Evolutionary conservation across 805 yeast genomes (phyloP).

Genomic region (Cyberlindnera petersonii): DNA sequence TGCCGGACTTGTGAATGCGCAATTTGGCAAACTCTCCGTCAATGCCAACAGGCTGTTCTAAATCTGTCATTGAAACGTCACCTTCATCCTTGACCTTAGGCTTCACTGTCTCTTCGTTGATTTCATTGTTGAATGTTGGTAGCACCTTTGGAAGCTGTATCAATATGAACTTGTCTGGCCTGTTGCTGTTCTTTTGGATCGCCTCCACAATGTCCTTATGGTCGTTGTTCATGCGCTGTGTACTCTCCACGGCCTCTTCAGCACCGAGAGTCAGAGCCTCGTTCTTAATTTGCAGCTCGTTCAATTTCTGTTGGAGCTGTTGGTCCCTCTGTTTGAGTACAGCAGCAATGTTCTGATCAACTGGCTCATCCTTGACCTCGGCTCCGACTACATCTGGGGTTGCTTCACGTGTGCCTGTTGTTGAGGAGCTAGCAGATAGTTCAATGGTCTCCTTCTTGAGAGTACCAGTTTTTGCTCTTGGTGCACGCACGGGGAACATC

Average conservation of each 20-base stretch:
- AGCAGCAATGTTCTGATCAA: slow-evolving; percentile 16
- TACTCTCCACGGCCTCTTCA: slow-evolving; percentile 36
- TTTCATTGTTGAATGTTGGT: slow-evolving; percentile 31
- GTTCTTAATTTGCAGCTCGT: slow-evolving; percentile 25
- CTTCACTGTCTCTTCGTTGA: slow-evolving; percentile 9
- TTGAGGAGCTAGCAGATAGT: not conserved
- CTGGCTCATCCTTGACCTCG: slow-evolving; percentile 23
- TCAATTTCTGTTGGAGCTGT: slow-evolving; percentile 28
- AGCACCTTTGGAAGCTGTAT: slow-evolving; percentile 37
- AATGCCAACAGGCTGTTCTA: slow-evolving; percentile 8
- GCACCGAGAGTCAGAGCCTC: slow-evolving; percentile 30
- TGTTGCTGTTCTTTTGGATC: slow-evolving; percentile 27
- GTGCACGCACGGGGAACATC: slow-evolving; percentile 69
- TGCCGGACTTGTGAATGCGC: slow-evolving; percentile 81
- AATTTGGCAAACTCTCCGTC: slow-evolving; percentile 70
- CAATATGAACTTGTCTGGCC: slow-evolving; percentile 32
- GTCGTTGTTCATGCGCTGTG: slow-evolving; percentile 34
- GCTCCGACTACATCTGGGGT: slow-evolving; percentile 17
- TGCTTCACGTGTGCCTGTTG: slow-evolving; percentile 26
- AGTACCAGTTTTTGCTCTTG: slow-evolving; percentile 49
- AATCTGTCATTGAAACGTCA: slow-evolving; percentile 5
- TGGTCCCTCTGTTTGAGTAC: slow-evolving; percentile 24
- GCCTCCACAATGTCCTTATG: slow-evolving; percentile 34
- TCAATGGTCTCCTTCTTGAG: slow-evolving; percentile 10
- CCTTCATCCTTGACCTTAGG: slow-evolving; percentile 15